phyloP scores from a whole-genome alignment of 176 grass and related monocot genomes.

The Ananas comosus region DNA sequence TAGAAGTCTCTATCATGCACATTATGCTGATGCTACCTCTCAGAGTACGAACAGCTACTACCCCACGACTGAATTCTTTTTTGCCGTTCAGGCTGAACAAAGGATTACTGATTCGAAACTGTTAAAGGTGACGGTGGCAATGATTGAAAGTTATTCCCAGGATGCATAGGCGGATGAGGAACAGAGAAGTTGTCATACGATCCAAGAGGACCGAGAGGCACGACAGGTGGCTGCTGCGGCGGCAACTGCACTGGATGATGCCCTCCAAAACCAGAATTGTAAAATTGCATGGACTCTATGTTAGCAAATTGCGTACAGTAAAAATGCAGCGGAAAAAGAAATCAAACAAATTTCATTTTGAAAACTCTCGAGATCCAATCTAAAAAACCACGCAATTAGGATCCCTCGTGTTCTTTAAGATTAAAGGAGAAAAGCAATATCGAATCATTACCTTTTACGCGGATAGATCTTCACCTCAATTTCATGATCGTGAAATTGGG shows the following conservation, averaged over 20 bases:
- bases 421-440: too few species aligned
- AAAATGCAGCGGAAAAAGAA: too few species aligned
- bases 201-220: constrained; percentile 29
- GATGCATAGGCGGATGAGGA: constrained; percentile 27
- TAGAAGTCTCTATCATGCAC: constrained; percentile 40
- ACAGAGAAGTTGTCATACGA: constrained; percentile 31
- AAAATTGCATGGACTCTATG: constrained; percentile 35
- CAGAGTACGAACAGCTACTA: constrained; percentile 32
- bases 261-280: constrained; percentile 45
- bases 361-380: too few species aligned
- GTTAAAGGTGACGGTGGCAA: constrained; percentile 43
- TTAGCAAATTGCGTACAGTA: too few species aligned
- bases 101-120: constrained; percentile 55
- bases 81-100: constrained; percentile 45
- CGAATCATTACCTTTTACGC: too few species aligned
- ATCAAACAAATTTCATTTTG: too few species aligned
- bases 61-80: constrained; percentile 50
- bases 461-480: too few species aligned
- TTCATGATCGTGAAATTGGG: too few species aligned
- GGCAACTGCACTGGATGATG: constrained; percentile 43
- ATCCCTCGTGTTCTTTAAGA: too few species aligned
- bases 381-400: too few species aligned
- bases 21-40: constrained; percentile 36
- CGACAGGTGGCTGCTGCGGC: constrained; percentile 16
- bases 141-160: constrained; percentile 65